Evolutionary conservation across 192 early-diverging fungal species (phyloP).

Genomic region (Allomyces javanicus): DNA sequence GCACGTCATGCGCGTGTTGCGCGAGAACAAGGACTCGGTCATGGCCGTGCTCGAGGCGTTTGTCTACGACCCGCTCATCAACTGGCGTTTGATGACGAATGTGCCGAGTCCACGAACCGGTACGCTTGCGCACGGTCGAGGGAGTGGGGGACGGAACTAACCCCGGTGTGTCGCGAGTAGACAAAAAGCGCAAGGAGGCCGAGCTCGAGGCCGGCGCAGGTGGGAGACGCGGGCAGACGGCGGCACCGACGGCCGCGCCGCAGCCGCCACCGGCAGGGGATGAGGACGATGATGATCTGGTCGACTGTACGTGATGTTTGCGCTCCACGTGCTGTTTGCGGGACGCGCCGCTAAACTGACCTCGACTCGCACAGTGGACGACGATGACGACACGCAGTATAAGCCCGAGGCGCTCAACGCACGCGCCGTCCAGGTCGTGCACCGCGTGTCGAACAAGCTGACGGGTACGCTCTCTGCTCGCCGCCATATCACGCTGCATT

Average conservation of each 20-base stretch:
- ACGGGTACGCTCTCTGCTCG: slow-evolving; percentile 30
- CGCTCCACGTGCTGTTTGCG: too few species aligned
- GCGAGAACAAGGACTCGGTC: slow-evolving; percentile 84
- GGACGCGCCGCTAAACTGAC: too few species aligned
- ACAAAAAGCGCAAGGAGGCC: too few species aligned
- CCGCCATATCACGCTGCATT: background rate
- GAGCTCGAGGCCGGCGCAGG: background rate
- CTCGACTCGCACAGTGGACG: slow-evolving; percentile 1
- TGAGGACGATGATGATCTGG: background rate
- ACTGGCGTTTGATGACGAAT: slow-evolving; percentile 51
- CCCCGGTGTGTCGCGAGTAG: too few species aligned
- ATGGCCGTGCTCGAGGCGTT: slow-evolving; percentile 98
- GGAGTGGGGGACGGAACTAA: too few species aligned
- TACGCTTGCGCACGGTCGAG: slow-evolving; percentile 6
- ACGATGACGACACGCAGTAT: slow-evolving; percentile 16
- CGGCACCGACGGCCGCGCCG: too few species aligned
- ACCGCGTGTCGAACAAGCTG: slow-evolving; percentile 79
- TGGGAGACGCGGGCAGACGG: too few species aligned
- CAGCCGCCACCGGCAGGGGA: background rate
- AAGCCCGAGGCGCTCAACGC: slow-evolving; percentile 50
- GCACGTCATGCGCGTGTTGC: slow-evolving; percentile 83
- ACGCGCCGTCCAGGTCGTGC: slow-evolving; percentile 63
- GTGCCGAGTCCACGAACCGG: slow-evolving; percentile 14
- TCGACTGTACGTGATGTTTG: slow-evolving; percentile 1
- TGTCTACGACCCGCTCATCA: slow-evolving; percentile 89